These are phyloP conservation scores for Zymoseptoria passerinii DNA, from an alignment of 2,329 filamentous ascomycete species.

Conservation along the genomic window DNA sequence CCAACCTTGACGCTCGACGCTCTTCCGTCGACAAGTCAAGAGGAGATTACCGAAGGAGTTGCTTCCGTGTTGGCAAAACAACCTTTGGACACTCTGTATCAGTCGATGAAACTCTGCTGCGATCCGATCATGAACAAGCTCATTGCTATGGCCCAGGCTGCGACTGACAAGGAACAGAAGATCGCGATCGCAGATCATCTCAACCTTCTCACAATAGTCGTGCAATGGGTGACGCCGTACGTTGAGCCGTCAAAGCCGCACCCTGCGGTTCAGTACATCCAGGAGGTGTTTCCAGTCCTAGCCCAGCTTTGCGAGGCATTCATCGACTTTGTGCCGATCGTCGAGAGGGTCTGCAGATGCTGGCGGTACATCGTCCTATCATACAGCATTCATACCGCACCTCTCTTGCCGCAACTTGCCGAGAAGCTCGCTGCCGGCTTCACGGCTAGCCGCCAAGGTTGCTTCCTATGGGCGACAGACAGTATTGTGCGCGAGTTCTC, in stretches of 20 bases:
- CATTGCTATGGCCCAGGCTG: constrained; percentile 78
- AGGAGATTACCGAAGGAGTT: constrained; percentile 93
- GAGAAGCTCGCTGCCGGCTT: constrained; percentile 84
- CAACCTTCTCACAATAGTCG: constrained; percentile 84
- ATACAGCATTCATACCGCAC: constrained; percentile 81
- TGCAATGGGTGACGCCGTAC: constrained; percentile 68
- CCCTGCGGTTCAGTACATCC: constrained; percentile 91
- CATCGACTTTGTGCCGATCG: constrained; percentile 74
- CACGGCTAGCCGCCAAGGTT: constrained; percentile 76
- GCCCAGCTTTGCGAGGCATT: constrained; percentile 84
- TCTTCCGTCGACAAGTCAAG: constrained; percentile 76
- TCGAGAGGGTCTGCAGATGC: constrained; percentile 87
- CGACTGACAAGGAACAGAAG: constrained; percentile 73
- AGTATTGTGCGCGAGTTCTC: constrained; percentile 94
- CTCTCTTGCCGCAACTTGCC: constrained; percentile 74
- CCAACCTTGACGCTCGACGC: constrained; percentile 79
- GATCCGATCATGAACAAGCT: constrained; percentile 80
- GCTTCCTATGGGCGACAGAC: constrained; percentile 97
- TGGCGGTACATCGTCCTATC: constrained; percentile 97
- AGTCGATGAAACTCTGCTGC: constrained; percentile 82
- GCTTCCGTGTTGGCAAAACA: constrained; percentile 85
- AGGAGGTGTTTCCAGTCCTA: constrained; percentile 83
- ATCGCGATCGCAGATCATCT: constrained; percentile 87
- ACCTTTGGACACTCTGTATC: constrained; percentile 69
- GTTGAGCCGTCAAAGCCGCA: constrained; percentile 66